phyloP scores from a whole-genome alignment of 2,329 filamentous ascomycete species.

The Diaporthe citrichinensis region DNA sequence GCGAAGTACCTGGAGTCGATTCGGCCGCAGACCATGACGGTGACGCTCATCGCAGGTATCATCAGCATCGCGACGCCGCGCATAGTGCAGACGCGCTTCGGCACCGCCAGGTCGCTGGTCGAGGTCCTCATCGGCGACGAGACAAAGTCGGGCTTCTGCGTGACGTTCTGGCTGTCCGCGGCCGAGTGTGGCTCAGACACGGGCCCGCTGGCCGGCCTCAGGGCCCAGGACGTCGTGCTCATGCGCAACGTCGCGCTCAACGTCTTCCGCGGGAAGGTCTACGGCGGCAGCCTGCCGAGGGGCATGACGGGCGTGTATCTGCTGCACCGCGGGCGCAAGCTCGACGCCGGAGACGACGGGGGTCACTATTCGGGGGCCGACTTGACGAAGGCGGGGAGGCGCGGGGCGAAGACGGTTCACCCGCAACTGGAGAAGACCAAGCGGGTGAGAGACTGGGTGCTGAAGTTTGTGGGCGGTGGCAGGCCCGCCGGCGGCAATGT shows the following conservation, averaged over 20 bases:
- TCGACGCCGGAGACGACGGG: constrained; percentile 64
- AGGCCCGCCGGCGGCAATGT: constrained; percentile 44
- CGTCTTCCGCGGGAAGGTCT: constrained; percentile 82
- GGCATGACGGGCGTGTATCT: constrained; percentile 79
- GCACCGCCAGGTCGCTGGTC: constrained; percentile 74
- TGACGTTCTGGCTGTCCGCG: constrained; percentile 84
- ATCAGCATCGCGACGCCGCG: constrained; percentile 79
- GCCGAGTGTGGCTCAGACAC: constrained; percentile 37
- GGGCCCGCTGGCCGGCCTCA: constrained; percentile 61
- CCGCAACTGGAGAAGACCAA: constrained; percentile 74
- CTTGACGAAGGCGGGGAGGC: constrained; percentile 54
- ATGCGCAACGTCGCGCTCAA: constrained; percentile 84
- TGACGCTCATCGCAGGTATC: constrained; percentile 85
- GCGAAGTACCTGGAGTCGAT: constrained; percentile 76
- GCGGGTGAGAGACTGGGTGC: constrained; percentile 81
- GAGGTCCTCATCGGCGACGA: constrained; percentile 90
- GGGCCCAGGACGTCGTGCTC: constrained; percentile 82
- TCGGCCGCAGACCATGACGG: constrained; percentile 83
- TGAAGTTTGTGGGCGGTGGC: constrained; percentile 73
- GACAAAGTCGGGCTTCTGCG: constrained; percentile 82
- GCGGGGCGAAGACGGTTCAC: constrained; percentile 44
- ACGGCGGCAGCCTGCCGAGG: constrained; percentile 84
- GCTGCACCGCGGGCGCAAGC: constrained; percentile 67
- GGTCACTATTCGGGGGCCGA: constrained; percentile 71
- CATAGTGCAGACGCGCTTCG: constrained; percentile 76